These are phyloP conservation scores for Pistacia integerrima DNA, from an alignment of 345 rosid species.

Conservation along the genomic window DNA sequence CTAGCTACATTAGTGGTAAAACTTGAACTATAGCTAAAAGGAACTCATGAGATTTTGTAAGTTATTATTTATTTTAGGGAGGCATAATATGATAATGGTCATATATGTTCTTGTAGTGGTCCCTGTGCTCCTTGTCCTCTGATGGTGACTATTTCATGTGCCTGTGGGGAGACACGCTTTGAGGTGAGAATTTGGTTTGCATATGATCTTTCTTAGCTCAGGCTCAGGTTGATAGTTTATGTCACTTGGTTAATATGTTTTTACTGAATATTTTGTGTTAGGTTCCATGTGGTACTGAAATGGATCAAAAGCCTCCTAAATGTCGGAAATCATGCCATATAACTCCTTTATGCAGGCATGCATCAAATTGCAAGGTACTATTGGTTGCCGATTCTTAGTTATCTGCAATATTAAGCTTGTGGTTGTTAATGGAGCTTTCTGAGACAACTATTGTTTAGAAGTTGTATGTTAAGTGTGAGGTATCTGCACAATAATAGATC, in stretches of 20 bases:
- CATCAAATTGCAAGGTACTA: slow-evolving; percentile 63
- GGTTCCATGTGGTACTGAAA: slow-evolving; percentile 99
- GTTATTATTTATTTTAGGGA: too few species aligned
- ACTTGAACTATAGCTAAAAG: not conserved
- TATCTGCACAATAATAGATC: not conserved
- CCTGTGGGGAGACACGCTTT: slow-evolving; percentile 74
- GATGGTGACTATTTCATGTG: slow-evolving; percentile 87
- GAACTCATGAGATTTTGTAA: not conserved
- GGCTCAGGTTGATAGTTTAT: not conserved
- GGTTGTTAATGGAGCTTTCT: slow-evolving; percentile 12
- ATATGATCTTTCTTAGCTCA: not conserved
- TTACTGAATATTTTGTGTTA: slow-evolving; percentile 26
- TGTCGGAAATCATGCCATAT: slow-evolving; percentile 73
- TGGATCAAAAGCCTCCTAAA: slow-evolving; percentile 84
- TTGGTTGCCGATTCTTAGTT: slow-evolving; percentile 9
- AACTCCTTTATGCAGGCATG: slow-evolving; percentile 76
- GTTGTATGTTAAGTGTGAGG: not conserved
- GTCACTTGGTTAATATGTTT: not conserved
- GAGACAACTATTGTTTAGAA: not conserved
- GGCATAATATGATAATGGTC: slow-evolving; percentile 15
- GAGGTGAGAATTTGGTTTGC: slow-evolving; percentile 62
- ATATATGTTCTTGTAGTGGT: slow-evolving; percentile 62
- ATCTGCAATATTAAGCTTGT: not conserved
- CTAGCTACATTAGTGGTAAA: not conserved
- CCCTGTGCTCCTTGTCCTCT: slow-evolving; percentile 93